Evolutionary conservation across 2,329 filamentous ascomycete genomes (phyloP).

Genomic region (Fusarium brachygibbosum): DNA sequence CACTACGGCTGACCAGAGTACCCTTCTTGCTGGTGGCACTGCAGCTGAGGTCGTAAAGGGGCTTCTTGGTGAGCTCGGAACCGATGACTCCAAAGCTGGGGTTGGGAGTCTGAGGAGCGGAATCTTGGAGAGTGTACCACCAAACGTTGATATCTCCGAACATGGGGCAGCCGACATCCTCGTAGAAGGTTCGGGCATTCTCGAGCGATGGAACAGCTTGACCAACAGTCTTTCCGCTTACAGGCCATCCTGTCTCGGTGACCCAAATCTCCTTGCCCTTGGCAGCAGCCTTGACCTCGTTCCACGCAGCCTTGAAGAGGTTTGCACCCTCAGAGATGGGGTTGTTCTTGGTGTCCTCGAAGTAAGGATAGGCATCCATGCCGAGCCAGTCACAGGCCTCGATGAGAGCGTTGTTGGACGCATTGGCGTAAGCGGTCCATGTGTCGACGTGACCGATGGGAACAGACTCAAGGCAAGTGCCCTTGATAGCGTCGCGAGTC

Average conservation of each 20-base stretch:
- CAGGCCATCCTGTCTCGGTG: conserved; percentile 90
- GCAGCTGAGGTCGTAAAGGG: conserved; percentile 73
- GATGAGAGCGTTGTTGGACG: conserved; percentile 77
- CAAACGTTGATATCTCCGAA: conserved; percentile 76
- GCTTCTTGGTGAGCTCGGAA: conserved; percentile 63
- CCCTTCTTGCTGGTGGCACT: conserved; percentile 47
- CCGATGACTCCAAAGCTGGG: conserved; percentile 80
- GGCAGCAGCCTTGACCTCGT: conserved; percentile 69
- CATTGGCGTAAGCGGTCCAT: conserved; percentile 84
- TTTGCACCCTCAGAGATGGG: conserved; percentile 71
- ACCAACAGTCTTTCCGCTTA: conserved; percentile 74
- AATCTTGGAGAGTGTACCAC: conserved; percentile 84
- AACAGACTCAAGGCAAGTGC: conserved; percentile 69
- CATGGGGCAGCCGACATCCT: conserved; percentile 79
- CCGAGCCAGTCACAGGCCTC: conserved; percentile 82
- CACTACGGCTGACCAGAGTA: conserved; percentile 23
- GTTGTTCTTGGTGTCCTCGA: conserved; percentile 77
- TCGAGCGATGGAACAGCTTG: conserved; percentile 71
- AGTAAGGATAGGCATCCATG: conserved; percentile 89
- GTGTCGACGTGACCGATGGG: conserved; percentile 89
- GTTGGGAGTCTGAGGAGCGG: conserved; percentile 68
- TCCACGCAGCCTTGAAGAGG: conserved; percentile 77
- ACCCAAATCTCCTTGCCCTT: conserved; percentile 83
- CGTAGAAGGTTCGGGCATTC: conserved; percentile 86
- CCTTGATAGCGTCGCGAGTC: conserved; percentile 73